A percentile compares a stretch with the other conserved stretches of the same genome.
These are phyloP conservation scores for Triticum monococcum DNA, from an alignment of 176 grass and related monocot species.

Conservation along the genomic window DNA sequence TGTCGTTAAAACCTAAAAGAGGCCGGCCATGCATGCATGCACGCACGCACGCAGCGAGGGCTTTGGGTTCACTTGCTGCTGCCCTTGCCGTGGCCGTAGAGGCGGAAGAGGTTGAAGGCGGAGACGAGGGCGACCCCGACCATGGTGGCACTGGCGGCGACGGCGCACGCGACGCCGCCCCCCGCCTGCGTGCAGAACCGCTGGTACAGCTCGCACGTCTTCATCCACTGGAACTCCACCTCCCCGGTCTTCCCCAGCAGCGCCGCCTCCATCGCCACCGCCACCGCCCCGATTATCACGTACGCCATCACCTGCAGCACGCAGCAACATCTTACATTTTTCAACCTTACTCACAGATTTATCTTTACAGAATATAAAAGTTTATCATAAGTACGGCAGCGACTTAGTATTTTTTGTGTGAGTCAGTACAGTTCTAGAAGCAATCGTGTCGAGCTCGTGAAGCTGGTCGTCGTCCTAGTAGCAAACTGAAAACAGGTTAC, in stretches of 20 bases:
- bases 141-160: conserved; percentile 44
- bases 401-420: not conserved
- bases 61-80: not conserved
- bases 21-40: not conserved
- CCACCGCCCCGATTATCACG: conserved; percentile 49
- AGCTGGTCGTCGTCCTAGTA: not conserved
- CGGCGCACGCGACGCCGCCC: conserved; percentile 47
- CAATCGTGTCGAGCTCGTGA: not conserved
- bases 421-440: not conserved
- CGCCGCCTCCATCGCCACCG: conserved; percentile 59
- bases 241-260: conserved; percentile 57
- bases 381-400: not conserved
- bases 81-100: conserved; percentile 54
- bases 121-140: conserved; percentile 58
- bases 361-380: not conserved
- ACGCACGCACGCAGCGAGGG: too few relatives aligned
- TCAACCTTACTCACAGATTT: not conserved
- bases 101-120: conserved; percentile 87
- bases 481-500: not conserved
- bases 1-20: conserved; percentile 11
- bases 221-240: conserved; percentile 91
- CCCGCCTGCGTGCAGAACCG: conserved; percentile 72
- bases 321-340: not conserved
- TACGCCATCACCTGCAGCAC: conserved; percentile 68
- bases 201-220: conserved; percentile 75